Evolutionary conservation across 2,329 filamentous ascomycete species (phyloP).

Genomic region (Colletotrichum tofieldiae): DNA sequence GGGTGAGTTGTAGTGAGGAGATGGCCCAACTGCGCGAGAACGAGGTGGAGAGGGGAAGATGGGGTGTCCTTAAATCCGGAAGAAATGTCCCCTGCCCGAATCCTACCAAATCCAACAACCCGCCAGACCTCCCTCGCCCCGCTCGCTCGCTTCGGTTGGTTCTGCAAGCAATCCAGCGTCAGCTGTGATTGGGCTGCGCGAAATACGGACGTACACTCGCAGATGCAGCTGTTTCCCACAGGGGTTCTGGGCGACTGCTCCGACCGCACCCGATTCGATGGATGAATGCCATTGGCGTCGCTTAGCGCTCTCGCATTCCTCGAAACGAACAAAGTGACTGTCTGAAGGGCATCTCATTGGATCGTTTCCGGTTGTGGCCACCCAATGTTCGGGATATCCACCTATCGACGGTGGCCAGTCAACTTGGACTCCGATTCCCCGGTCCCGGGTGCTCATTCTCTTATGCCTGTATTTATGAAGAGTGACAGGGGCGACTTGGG

Average conservation of each 20-base stretch:
- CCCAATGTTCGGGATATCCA: too few relatives aligned
- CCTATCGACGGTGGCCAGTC: background rate
- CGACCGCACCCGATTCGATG: constrained; percentile 1
- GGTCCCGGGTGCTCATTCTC: background rate
- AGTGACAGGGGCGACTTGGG: too few relatives aligned
- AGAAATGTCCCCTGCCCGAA: background rate
- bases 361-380: background rate
- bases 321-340: background rate
- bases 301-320: background rate
- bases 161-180: background rate
- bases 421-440: background rate
- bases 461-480: too few relatives aligned
- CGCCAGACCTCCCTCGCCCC: background rate
- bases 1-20: background rate
- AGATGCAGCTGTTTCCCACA: background rate
- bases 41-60: background rate
- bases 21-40: background rate
- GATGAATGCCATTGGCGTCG: constrained; percentile 1
- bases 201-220: background rate
- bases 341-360: background rate
- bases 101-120: background rate
- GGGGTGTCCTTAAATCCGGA: background rate
- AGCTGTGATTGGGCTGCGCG: background rate
- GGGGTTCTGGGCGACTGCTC: background rate
- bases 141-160: background rate